A percentile compares a stretch with the other conserved stretches of the same genome.
These are phyloP conservation scores for Hysterangium stoloniferum DNA, from an alignment of 768 basidiomycete genomes.

Conservation along the genomic window DNA sequence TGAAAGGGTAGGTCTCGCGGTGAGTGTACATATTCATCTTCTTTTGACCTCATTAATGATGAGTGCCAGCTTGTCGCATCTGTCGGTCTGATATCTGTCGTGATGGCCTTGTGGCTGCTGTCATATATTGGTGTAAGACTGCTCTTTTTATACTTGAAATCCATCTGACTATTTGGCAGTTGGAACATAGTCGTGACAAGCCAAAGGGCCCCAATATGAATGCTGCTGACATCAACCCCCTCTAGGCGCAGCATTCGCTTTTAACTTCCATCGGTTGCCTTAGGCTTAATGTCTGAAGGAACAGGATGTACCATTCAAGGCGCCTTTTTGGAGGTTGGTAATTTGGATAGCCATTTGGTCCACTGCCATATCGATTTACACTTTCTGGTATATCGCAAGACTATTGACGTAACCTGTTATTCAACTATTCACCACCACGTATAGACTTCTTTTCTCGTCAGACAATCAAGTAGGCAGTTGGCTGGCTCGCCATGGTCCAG, in stretches of 20 bases:
- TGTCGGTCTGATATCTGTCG: background rate
- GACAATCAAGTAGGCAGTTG: background rate
- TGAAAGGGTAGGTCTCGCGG: too few species aligned
- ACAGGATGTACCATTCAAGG: background rate
- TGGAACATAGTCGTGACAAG: background rate
- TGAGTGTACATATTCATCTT: too few species aligned
- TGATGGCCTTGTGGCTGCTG: background rate
- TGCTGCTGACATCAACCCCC: background rate
- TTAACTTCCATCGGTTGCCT: background rate
- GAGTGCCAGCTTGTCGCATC: too few species aligned
- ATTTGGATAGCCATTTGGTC: conserved; percentile 7
- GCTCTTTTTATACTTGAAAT: background rate
- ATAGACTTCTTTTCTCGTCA: conserved; percentile 9
- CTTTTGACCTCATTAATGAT: too few species aligned
- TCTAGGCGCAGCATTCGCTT: background rate
- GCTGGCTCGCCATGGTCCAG: background rate
- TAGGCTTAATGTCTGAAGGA: background rate
- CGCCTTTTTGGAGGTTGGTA: background rate
- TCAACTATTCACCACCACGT: background rate
- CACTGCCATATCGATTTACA: background rate
- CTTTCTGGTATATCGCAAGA: background rate
- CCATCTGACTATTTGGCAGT: background rate
- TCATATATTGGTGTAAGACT: background rate
- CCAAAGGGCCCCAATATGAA: background rate
- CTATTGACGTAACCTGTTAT: background rate